Evolutionary conservation across 2,329 filamentous ascomycete species (phyloP), one percentile per base, ranked within the genome.

Genomic region (Harringtonia aguacate): DNA sequence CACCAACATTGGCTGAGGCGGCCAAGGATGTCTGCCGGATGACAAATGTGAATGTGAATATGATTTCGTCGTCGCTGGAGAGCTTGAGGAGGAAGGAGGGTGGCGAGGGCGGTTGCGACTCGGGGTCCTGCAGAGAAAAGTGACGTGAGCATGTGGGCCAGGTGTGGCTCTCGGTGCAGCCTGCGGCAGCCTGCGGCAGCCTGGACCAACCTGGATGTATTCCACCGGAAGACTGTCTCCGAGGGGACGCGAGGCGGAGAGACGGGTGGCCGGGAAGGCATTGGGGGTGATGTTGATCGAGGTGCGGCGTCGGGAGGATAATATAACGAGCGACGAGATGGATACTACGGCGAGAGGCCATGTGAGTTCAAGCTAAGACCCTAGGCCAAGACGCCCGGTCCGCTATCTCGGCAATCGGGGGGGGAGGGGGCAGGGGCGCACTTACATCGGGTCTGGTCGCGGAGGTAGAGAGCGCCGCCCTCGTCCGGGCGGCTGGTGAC

Each of bases 21-120:
- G 29, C 36, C 36, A 59, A 35, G 65, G 60, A 20, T 13, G 71
- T 53, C 58, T 81, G 69, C 56, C 78, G 69, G 52, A 95, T 72
- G 51, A 92, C 74, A 60, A 97, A 95, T 33, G 85, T 92, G 61
- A 97, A 98, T 55, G 82, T 86, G 65, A 98, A 94, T 52, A 79
- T 79, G 44, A 98, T 79, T 53, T 98, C 92, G 53, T 97, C 92
- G 53, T 94, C 88, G 65, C 89, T 92, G 53, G 72, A 77, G 41
- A 98, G 69, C 59, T 94, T 92, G 46, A 97, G 70, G 41, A 98
- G 75, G 61, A 97, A 94, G 47, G 73, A 75, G 9, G 88, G 86
- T 24, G 68, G 58, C 43, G 63, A 60, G 29, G 64, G 51, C 39
- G 64, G 60, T 22, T 69, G 59, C 44, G 68, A 58, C 48, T 95